Percentiles rank a stretch among this genome's conserved stretches.
Evolutionary conservation across 2,329 filamentous ascomycete species (phyloP).

Genomic region (Lachnum nothofagi): DNA sequence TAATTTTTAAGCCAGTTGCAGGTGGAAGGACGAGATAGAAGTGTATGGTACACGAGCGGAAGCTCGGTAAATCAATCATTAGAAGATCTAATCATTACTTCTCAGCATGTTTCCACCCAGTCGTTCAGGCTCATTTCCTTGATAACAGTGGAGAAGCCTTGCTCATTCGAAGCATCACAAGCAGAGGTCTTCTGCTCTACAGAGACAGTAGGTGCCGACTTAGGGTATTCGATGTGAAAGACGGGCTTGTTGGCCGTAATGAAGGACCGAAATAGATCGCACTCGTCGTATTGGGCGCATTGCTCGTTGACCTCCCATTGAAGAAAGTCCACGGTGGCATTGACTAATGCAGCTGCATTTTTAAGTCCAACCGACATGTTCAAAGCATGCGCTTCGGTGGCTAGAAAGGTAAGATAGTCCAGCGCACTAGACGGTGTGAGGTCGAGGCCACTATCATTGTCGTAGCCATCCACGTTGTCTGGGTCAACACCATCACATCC

Average conservation of each 20-base stretch:
- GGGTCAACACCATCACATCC: constrained; percentile 65
- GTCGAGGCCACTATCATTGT: constrained; percentile 59
- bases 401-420: constrained; percentile 56
- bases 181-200: neutral
- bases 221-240: constrained; percentile 67
- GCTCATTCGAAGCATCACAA: constrained; percentile 3
- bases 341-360: constrained; percentile 59
- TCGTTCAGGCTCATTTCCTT: constrained; percentile 16
- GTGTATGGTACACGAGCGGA: too few species aligned
- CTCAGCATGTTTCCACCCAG: constrained; percentile 13
- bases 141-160: constrained; percentile 15
- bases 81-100: too few species aligned
- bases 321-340: constrained; percentile 42
- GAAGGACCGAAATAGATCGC: constrained; percentile 52
- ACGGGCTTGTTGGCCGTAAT: constrained; percentile 59
- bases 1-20: too few species aligned
- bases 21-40: too few species aligned
- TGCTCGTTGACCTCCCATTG: constrained; percentile 67
- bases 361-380: constrained; percentile 63
- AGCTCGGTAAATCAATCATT: too few species aligned
- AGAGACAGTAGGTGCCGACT: constrained; percentile 19
- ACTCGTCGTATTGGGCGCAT: constrained; percentile 57
- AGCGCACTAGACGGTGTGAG: constrained; percentile 53
- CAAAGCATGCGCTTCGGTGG: constrained; percentile 46
- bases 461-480: constrained; percentile 64